Conservation (phyloP, 768 basidiomycete genomes). For the Leccinum fibrillosum region DNA sequence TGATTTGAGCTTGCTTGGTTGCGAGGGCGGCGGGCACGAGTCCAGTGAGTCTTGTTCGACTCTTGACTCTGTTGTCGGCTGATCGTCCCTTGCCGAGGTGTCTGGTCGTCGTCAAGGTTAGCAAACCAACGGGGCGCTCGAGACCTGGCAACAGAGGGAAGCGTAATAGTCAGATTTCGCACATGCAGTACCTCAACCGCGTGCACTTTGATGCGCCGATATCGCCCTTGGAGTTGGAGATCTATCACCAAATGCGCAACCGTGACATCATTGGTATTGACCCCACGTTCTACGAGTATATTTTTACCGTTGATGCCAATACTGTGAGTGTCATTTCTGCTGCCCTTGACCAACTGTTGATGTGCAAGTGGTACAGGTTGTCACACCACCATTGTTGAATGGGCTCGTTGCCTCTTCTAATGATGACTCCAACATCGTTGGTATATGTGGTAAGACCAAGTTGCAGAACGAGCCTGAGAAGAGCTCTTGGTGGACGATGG, state of each 20-base stretch:
- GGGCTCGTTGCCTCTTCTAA: conserved; percentile 60
- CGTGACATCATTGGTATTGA: too few species aligned
- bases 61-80: not conserved
- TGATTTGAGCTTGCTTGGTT: too few species aligned
- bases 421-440: conserved; percentile 61
- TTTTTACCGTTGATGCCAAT: too few species aligned
- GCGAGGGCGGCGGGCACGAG: too few species aligned
- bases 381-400: conserved; percentile 64
- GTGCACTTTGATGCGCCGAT: conserved; percentile 46
- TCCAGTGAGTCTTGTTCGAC: too few species aligned
- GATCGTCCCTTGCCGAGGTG: conserved; percentile 36
- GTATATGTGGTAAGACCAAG: conserved; percentile 69
- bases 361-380: conserved; percentile 38
- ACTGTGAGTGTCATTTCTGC: conserved; percentile 33
- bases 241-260: too few species aligned
- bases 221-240: too few species aligned
- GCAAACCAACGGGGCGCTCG: conserved; percentile 62
- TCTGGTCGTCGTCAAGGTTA: conserved; percentile 64
- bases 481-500: conserved; percentile 75
- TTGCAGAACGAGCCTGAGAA: conserved; percentile 57
- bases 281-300: too few species aligned
- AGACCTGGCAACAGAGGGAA: conserved; percentile 53
- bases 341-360: conserved; percentile 11
- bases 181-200: conserved; percentile 66
- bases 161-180: conserved; percentile 62